phyloP scores from a whole-genome alignment of 78 protist genomes.

The Ministeria vibrans region DNA sequence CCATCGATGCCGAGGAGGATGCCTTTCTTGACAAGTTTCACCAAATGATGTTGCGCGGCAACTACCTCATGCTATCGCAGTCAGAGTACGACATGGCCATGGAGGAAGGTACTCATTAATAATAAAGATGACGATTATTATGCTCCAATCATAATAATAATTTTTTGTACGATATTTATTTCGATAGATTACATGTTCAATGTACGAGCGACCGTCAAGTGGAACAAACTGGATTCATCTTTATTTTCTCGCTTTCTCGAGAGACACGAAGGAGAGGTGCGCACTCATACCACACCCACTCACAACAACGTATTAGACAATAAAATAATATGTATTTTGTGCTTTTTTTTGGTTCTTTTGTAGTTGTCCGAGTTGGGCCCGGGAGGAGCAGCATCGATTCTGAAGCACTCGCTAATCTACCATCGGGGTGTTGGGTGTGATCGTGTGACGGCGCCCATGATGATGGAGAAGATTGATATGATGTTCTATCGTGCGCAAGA shows the following conservation, averaged over 20 bases:
- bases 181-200: background rate
- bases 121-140: no score
- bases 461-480: background rate
- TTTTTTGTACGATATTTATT: no score
- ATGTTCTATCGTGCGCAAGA: no score
- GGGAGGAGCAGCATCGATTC: background rate
- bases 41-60: background rate
- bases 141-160: no score
- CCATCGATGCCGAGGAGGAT: background rate
- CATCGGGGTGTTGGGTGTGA: background rate
- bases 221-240: background rate
- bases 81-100: background rate
- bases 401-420: background rate
- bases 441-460: background rate
- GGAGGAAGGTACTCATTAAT: background rate
- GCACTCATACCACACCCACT: no score
- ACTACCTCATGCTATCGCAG: background rate
- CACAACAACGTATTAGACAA: no score
- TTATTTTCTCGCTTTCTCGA: background rate
- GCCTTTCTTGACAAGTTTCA: background rate
- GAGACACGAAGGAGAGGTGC: background rate
- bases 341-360: no score
- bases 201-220: background rate
- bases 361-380: no score
- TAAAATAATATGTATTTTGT: no score